A percentile compares a stretch with the other conserved stretches of the same genome.
Evolutionary conservation across 129 eudicot species (phyloP).

Genomic region (Centaurea solstitialis): DNA sequence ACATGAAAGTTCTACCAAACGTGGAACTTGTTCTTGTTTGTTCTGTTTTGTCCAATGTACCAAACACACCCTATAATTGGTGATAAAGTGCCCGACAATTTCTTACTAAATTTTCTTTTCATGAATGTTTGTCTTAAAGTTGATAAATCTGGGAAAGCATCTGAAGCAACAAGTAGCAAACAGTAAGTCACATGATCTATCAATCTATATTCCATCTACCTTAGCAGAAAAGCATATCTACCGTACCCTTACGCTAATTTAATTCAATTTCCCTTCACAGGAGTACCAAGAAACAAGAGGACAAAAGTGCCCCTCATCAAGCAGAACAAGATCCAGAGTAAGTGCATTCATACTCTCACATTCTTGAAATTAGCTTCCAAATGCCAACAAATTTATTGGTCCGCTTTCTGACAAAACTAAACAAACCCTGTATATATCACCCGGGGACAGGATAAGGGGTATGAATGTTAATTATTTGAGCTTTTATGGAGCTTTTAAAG

Average conservation of each 20-base stretch:
- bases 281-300: constrained; percentile 31
- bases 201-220: not conserved
- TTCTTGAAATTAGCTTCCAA: not conserved
- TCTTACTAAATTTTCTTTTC: not conserved
- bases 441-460: too few species aligned
- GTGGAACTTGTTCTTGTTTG: too few species aligned
- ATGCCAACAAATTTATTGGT: not conserved
- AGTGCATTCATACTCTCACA: not conserved
- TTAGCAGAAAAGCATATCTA: not conserved
- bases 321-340: constrained; percentile 48
- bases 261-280: constrained; percentile 20
- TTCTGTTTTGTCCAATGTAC: too few species aligned
- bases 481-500: too few species aligned
- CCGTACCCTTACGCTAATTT: not conserved
- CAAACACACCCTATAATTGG: not conserved
- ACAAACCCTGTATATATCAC: not conserved
- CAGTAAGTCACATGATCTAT: constrained; percentile 39
- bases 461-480: too few species aligned
- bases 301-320: constrained; percentile 23
- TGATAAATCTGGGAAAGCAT: constrained; percentile 37
- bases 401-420: not conserved
- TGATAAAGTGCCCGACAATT: not conserved
- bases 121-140: constrained; percentile 34
- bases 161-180: constrained; percentile 30
- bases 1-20: too few species aligned